A percentile compares a stretch with the other conserved stretches of the same genome.
Conservation (phyloP, 305 asterid genomes). For the Solanum aculeatissimum region DNA sequence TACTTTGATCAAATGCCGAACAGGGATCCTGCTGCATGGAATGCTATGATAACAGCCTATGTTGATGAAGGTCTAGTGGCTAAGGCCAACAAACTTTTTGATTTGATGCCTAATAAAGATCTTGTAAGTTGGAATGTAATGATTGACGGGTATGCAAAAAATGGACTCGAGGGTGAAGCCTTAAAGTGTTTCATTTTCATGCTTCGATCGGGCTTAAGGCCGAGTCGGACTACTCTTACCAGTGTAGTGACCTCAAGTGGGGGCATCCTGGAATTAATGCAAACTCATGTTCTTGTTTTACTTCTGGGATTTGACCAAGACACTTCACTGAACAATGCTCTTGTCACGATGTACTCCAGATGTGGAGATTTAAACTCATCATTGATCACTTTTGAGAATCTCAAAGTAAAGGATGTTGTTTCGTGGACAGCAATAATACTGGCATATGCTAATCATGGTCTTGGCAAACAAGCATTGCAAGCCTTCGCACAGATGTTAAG, state of each 20-base stretch:
- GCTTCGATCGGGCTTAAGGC: slow-evolving; percentile 32
- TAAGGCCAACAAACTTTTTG: slow-evolving; percentile 47
- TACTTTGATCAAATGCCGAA: slow-evolving; percentile 65
- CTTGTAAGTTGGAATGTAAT: slow-evolving; percentile 45
- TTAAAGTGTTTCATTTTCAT: slow-evolving; percentile 34
- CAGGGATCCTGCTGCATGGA: slow-evolving; percentile 77
- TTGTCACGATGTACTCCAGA: slow-evolving; percentile 58
- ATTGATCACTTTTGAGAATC: slow-evolving; percentile 30
- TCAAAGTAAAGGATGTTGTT: slow-evolving; percentile 48
- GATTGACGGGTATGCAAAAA: slow-evolving; percentile 46
- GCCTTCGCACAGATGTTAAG: slow-evolving; percentile 58
- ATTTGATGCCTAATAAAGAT: slow-evolving; percentile 29
- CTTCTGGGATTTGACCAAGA: slow-evolving; percentile 47
- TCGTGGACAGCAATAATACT: slow-evolving; percentile 69
- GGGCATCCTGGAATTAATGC: slow-evolving; percentile 38
- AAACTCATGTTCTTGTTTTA: slow-evolving; percentile 50
- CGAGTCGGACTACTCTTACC: slow-evolving; percentile 47
- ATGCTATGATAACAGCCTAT: slow-evolving; percentile 76
- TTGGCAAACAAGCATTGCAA: slow-evolving; percentile 46
- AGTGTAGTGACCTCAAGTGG: slow-evolving; percentile 49
- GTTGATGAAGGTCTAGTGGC: slow-evolving; percentile 34
- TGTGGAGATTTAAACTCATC: slow-evolving; percentile 63
- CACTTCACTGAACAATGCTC: slow-evolving; percentile 46
- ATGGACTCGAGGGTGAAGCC: slow-evolving; percentile 36
- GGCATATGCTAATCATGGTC: slow-evolving; percentile 68